Evolutionary conservation across 2,329 filamentous ascomycete genomes (phyloP).

Genomic region (Emydomyces testavorans): DNA sequence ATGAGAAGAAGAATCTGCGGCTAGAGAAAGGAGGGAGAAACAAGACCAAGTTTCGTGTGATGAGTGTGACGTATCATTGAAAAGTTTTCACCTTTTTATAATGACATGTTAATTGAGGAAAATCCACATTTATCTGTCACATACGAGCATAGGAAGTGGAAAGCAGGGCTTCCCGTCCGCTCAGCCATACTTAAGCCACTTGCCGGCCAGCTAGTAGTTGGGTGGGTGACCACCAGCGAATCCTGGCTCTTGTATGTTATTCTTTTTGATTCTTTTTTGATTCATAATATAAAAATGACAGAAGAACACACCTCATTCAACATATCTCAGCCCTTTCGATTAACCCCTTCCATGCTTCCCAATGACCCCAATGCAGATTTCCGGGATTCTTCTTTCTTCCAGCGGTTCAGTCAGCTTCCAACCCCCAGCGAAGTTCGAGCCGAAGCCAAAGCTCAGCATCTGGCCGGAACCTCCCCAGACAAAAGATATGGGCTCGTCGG

Average conservation of each 20-base stretch:
- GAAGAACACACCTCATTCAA: neutral
- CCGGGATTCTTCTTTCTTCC: neutral
- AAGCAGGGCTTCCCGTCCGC: no score
- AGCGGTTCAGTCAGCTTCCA: neutral
- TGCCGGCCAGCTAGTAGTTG: no score
- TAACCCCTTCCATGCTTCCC: neutral
- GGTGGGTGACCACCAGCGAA: no score
- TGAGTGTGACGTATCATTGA: conserved; percentile 19
- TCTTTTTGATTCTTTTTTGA: no score
- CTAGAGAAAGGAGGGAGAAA: conserved; percentile 5
- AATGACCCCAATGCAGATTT: neutral
- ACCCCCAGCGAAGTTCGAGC: neutral
- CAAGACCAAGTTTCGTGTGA: conserved; percentile 12
- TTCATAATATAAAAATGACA: no score
- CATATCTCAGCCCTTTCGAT: neutral
- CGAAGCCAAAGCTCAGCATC: neutral
- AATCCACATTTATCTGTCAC: no score
- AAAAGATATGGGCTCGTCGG: neutral
- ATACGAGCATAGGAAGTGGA: no score
- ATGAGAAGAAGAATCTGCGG: conserved; percentile 6
- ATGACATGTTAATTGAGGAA: conserved; percentile 8
- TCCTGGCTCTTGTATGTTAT: no score
- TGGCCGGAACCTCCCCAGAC: neutral
- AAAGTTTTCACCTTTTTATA: no score
- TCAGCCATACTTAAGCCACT: no score